Conservation (phyloP, 805 yeast genomes). For the Starmerella bombi region DNA sequence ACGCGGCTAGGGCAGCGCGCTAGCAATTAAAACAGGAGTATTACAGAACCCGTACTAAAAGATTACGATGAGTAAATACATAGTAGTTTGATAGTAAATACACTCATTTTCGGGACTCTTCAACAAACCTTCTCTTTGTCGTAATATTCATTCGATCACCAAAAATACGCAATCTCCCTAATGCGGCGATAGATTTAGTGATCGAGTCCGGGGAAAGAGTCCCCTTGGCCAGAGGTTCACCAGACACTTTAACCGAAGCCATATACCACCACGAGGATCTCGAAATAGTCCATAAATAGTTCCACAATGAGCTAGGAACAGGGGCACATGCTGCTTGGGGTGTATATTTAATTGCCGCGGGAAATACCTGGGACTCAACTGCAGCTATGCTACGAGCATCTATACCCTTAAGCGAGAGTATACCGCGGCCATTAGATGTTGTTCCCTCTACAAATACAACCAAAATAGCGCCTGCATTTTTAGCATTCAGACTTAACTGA, state of each 20-base stretch:
- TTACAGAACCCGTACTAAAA: too few species aligned
- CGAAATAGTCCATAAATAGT: conserved; percentile 23
- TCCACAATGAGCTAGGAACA: conserved; percentile 22
- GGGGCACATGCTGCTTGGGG: conserved; percentile 28
- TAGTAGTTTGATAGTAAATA: too few species aligned
- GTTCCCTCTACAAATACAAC: conserved; percentile 70
- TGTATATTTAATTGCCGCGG: conserved; percentile 26
- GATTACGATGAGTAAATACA: too few species aligned
- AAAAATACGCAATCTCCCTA: conserved; percentile 38
- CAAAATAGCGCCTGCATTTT: conserved; percentile 33
- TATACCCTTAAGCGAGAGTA: conserved; percentile 41
- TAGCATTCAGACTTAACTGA: conserved; percentile 19
- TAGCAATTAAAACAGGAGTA: too few species aligned
- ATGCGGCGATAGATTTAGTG: conserved; percentile 23
- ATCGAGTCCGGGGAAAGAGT: conserved; percentile 13
- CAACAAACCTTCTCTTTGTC: conserved; percentile 32
- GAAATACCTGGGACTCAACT: conserved; percentile 16
- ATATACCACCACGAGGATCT: conserved; percentile 22
- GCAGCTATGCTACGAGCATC: conserved; percentile 18
- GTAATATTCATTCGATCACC: conserved; percentile 34
- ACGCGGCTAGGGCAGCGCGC: too few species aligned
- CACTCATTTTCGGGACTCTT: too few species aligned
- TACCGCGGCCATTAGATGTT: conserved; percentile 66
- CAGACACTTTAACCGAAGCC: conserved; percentile 23
- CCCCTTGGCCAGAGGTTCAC: conserved; percentile 21